Evolutionary conservation across 768 basidiomycete species (phyloP).

Genomic region (Holtermanniella nyarrowii): DNA sequence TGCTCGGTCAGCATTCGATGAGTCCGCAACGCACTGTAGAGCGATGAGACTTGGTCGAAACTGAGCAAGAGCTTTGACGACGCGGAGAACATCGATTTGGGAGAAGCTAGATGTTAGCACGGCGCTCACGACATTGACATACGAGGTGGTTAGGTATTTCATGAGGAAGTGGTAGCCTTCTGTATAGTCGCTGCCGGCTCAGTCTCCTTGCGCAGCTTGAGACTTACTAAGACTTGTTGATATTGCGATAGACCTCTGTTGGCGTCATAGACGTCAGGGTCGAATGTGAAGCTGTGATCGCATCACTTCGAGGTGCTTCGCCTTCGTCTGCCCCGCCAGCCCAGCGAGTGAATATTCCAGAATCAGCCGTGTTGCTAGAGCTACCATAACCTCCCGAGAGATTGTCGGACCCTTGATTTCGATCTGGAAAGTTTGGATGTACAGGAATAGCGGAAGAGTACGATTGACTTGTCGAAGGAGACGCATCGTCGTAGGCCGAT

Average conservation of each 20-base stretch:
- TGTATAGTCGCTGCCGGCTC: slow-evolving; percentile 58
- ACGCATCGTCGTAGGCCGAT: too few species aligned
- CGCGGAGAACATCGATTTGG: slow-evolving; percentile 87
- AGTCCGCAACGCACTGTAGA: slow-evolving; percentile 48
- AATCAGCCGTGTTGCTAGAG: not conserved
- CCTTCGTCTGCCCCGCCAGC: not conserved
- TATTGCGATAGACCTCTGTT: slow-evolving; percentile 54
- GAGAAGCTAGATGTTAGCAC: slow-evolving; percentile 57
- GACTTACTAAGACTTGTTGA: slow-evolving; percentile 56
- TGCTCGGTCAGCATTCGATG: slow-evolving; percentile 1
- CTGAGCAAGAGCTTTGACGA: slow-evolving; percentile 87
- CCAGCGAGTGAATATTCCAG: not conserved
- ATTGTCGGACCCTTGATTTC: too few species aligned
- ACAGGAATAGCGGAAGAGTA: not conserved
- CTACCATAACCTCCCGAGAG: not conserved
- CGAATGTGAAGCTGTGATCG: not conserved
- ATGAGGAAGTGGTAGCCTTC: slow-evolving; percentile 95
- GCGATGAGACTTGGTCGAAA: slow-evolving; percentile 96
- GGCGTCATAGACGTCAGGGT: slow-evolving; percentile 12
- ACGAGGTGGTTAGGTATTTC: slow-evolving; percentile 66
- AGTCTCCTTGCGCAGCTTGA: not conserved
- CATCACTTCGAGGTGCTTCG: not conserved
- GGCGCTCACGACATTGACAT: slow-evolving; percentile 34
- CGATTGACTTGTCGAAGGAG: too few species aligned
- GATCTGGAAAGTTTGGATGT: not conserved